phyloP scores from a whole-genome alignment of 306 rosid genomes.

The Castanea crenata region DNA sequence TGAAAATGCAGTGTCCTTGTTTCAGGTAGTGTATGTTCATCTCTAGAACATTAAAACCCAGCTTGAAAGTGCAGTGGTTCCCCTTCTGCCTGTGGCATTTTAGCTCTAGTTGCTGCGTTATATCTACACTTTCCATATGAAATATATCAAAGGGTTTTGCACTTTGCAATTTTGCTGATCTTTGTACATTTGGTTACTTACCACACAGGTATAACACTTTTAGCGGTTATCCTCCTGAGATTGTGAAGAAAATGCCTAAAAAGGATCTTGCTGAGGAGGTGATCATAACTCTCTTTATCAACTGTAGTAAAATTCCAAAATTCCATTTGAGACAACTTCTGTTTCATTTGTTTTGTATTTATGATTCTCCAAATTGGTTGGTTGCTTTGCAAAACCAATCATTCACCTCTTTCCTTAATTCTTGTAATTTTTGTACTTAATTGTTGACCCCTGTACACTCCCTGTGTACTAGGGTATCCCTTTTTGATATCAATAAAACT shows the following conservation, averaged over 20 bases:
- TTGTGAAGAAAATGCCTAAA: constrained; percentile 98
- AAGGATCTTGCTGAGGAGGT: constrained; percentile 99
- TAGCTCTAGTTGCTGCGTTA: neutral
- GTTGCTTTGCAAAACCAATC: no score
- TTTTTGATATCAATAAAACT: no score
- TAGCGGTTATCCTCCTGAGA: constrained; percentile 94
- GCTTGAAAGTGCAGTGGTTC: neutral
- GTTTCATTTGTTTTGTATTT: constrained; percentile 3
- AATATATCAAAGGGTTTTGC: neutral
- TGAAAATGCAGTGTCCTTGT: neutral
- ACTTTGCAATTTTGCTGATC: constrained; percentile 10
- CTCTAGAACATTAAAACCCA: neutral
- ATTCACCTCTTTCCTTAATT: no score
- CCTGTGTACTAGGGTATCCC: no score
- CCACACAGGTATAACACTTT: constrained; percentile 86
- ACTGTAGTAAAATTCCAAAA: neutral
- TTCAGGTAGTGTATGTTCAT: neutral
- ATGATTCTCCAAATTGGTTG: neutral
- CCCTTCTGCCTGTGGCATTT: neutral
- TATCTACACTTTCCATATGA: neutral
- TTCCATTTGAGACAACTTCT: neutral
- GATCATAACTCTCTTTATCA: constrained; percentile 15
- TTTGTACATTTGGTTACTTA: constrained; percentile 28
- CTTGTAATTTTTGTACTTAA: no score
- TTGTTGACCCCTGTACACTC: no score